A percentile compares a stretch with the other conserved stretches of the same genome.
Conservation (phyloP, 768 basidiomycete genomes). For the Amyloporia xantha region DNA sequence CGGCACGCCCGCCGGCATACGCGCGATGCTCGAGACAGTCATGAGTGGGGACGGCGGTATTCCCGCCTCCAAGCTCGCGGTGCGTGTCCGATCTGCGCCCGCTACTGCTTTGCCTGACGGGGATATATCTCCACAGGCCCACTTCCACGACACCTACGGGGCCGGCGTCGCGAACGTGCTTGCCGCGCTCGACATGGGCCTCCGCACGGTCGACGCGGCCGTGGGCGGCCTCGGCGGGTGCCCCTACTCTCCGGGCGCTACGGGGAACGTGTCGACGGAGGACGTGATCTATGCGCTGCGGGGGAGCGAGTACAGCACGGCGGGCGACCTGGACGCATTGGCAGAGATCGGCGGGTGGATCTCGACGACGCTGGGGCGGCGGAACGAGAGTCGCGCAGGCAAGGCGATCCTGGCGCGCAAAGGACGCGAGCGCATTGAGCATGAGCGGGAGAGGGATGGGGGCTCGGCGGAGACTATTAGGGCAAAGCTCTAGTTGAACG, state of each 20-base stretch:
- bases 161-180: constrained; percentile 75
- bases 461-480: constrained; percentile 12
- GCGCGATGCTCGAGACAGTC: constrained; percentile 64
- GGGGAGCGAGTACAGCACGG: constrained; percentile 51
- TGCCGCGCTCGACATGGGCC: constrained; percentile 61
- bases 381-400: constrained; percentile 73
- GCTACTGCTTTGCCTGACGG: not conserved
- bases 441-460: constrained; percentile 18
- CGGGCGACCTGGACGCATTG: constrained; percentile 59
- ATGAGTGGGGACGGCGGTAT: constrained; percentile 50
- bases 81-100: constrained; percentile 21
- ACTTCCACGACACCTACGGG: constrained; percentile 92
- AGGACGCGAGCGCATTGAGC: constrained; percentile 26
- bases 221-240: constrained; percentile 92
- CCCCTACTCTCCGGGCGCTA: constrained; percentile 93
- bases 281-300: constrained; percentile 82
- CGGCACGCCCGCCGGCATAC: constrained; percentile 66
- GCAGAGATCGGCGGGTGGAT: constrained; percentile 84
- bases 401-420: constrained; percentile 57
- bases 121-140: constrained; percentile 7
- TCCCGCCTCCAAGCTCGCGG: constrained; percentile 65
- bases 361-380: constrained; percentile 53
- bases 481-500: constrained; percentile 12
- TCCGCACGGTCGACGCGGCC: constrained; percentile 77
- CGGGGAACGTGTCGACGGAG: constrained; percentile 92